A percentile compares a stretch with the other conserved stretches of the same genome.
These are phyloP conservation scores for Penicillium sp. DNA, from an alignment of 2,329 filamentous ascomycete species.

Conservation along the genomic window DNA sequence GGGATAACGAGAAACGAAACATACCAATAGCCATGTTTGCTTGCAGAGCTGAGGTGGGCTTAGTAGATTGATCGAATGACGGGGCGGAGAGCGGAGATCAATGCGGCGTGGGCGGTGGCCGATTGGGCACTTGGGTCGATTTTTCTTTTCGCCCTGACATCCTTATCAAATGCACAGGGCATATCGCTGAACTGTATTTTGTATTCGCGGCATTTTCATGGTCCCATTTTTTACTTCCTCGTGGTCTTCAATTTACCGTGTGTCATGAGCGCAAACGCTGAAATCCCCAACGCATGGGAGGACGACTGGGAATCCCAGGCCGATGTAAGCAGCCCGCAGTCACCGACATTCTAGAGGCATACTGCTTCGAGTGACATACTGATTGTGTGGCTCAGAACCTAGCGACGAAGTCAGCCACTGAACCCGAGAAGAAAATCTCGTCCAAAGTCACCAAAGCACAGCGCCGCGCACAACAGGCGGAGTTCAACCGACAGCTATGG, in stretches of 20 bases:
- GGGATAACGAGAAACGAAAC: not conserved
- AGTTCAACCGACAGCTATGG: conserved; percentile 84
- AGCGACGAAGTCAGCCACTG: conserved; percentile 37
- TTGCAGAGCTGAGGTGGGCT: conserved; percentile 1
- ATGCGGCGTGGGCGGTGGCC: conserved; percentile 21
- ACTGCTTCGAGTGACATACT: not conserved
- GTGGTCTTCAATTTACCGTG: not conserved
- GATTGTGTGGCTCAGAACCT: conserved; percentile 36
- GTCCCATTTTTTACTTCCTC: not conserved
- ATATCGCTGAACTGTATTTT: conserved; percentile 6
- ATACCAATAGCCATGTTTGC: conserved; percentile 25
- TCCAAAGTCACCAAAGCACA: conserved; percentile 69
- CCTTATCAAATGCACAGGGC: conserved; percentile 12
- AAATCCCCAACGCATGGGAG: conserved; percentile 79
- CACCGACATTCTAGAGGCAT: not conserved
- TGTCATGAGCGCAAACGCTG: conserved; percentile 49
- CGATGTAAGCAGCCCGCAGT: conserved; percentile 52
- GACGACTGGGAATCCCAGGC: conserved; percentile 84
- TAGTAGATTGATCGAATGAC: not conserved
- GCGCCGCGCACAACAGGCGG: conserved; percentile 73
- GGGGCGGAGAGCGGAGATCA: conserved; percentile 15
- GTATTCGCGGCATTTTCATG: not conserved
- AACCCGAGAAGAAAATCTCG: conserved; percentile 46
- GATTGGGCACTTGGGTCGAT: conserved; percentile 14
- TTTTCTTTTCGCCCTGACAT: conserved; percentile 20